These are phyloP conservation scores for Knufia fluminis DNA, from an alignment of 2,329 filamentous ascomycete species.

Conservation along the genomic window DNA sequence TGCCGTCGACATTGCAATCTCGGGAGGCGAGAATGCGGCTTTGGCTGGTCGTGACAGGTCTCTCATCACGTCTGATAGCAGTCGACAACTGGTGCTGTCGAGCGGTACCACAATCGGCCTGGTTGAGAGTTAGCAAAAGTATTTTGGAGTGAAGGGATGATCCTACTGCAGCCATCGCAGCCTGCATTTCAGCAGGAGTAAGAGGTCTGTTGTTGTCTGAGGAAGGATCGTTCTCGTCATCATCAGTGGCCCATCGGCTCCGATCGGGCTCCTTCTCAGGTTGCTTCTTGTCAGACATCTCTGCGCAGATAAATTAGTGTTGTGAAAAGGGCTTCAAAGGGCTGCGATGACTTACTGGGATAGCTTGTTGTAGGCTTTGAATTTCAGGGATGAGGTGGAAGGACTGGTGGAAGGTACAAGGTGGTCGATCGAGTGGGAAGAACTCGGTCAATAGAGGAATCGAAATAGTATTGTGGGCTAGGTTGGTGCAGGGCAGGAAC, in stretches of 20 bases:
- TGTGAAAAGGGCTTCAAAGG: not conserved
- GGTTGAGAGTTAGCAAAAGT: not conserved
- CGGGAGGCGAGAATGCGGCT: not conserved
- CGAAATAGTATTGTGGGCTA: not conserved
- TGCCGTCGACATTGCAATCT: not conserved
- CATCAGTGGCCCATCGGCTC: too few species aligned
- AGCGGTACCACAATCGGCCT: not conserved
- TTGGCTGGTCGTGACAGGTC: not conserved
- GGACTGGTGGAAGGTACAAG: too few species aligned
- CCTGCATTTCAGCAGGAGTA: not conserved
- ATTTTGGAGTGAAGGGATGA: not conserved
- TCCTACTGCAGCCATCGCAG: not conserved
- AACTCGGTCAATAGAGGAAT: not conserved
- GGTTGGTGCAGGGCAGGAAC: not conserved
- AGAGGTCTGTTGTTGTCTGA: not conserved
- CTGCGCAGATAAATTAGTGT: not conserved
- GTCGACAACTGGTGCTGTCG: not conserved
- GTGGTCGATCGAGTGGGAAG: too few species aligned
- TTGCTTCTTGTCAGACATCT: not conserved
- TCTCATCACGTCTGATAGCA: not conserved
- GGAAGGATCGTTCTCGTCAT: too few species aligned
- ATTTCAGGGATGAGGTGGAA: too few species aligned
- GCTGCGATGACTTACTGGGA: too few species aligned
- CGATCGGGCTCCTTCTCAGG: not conserved
- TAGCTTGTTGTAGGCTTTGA: too few species aligned